Evolutionary conservation across 495 filamentous ascomycete genomes (phyloP).

Genomic region (Penicillium argentinense): DNA sequence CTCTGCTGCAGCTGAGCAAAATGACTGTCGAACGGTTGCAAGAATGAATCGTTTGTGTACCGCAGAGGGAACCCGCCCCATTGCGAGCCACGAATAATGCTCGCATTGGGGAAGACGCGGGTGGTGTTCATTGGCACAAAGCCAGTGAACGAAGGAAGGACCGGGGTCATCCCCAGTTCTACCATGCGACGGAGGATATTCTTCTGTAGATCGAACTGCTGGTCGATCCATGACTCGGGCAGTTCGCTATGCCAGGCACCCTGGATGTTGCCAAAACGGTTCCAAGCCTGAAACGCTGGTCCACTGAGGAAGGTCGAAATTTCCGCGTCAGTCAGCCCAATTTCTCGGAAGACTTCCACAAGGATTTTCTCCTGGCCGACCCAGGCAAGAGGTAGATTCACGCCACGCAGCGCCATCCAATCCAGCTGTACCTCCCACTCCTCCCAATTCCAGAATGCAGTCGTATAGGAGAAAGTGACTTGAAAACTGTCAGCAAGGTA

Average conservation of each 20-base stretch:
- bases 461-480: slow-evolving; percentile 57
- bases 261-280: slow-evolving; percentile 57
- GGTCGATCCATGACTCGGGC: slow-evolving; percentile 46
- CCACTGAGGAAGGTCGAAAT: slow-evolving; percentile 48
- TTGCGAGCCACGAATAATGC: slow-evolving; percentile 44
- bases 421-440: slow-evolving; percentile 57
- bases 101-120: slow-evolving; percentile 41
- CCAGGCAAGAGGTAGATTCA: slow-evolving; percentile 55
- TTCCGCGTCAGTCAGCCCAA: slow-evolving; percentile 45
- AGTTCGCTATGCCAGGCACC: slow-evolving; percentile 47
- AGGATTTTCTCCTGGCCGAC: slow-evolving; percentile 53
- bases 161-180: slow-evolving; percentile 55
- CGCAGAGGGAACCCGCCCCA: slow-evolving; percentile 43
- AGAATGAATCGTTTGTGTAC: slow-evolving; percentile 51
- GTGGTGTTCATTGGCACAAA: slow-evolving; percentile 46
- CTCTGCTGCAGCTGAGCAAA: slow-evolving; percentile 45
- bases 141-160: slow-evolving; percentile 48
- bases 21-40: slow-evolving; percentile 48
- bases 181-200: slow-evolving; percentile 51
- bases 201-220: slow-evolving; percentile 47
- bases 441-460: slow-evolving; percentile 54
- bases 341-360: slow-evolving; percentile 47
- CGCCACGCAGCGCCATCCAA: slow-evolving; percentile 53
- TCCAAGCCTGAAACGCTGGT: slow-evolving; percentile 57
- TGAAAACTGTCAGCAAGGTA: slow-evolving; percentile 5